A percentile compares a stretch with the other conserved stretches of the same genome.
Conservation (phyloP, 2,329 filamentous ascomycete species). For the Xylaria sp. region DNA sequence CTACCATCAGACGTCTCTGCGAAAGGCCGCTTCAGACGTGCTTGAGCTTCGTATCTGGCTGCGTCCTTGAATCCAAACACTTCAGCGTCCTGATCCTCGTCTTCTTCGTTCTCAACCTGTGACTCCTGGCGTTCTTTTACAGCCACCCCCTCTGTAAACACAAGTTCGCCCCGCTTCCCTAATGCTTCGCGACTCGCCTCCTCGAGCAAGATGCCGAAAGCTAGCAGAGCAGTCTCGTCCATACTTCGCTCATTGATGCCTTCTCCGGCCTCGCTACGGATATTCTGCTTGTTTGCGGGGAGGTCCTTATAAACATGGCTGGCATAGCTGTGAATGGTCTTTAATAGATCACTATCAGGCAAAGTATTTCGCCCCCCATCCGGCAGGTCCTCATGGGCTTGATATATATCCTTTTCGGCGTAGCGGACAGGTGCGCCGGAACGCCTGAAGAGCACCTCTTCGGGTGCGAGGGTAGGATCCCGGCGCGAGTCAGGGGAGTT, state of each 20-base stretch:
- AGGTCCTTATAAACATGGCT: slow-evolving; percentile 71
- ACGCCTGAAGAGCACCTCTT: slow-evolving; percentile 76
- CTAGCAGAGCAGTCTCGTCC: slow-evolving; percentile 82
- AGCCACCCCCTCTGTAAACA: slow-evolving; percentile 71
- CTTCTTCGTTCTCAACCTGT: slow-evolving; percentile 22
- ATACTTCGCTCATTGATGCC: slow-evolving; percentile 69
- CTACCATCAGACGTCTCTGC: slow-evolving; percentile 14
- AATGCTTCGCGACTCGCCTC: slow-evolving; percentile 72
- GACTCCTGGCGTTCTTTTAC: slow-evolving; percentile 35
- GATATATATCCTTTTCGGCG: slow-evolving; percentile 78
- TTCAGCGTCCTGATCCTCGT: slow-evolving; percentile 33
- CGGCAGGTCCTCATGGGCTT: slow-evolving; percentile 67
- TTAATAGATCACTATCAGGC: slow-evolving; percentile 76
- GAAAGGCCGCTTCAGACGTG: slow-evolving; percentile 21
- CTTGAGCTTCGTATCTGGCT: slow-evolving; percentile 37
- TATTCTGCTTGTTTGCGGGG: slow-evolving; percentile 38
- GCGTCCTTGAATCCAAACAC: slow-evolving; percentile 44
- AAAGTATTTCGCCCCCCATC: slow-evolving; percentile 61
- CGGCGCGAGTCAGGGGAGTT: slow-evolving; percentile 44
- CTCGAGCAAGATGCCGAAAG: slow-evolving; percentile 79
- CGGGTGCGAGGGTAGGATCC: slow-evolving; percentile 66
- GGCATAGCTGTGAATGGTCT: slow-evolving; percentile 74
- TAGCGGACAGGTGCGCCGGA: slow-evolving; percentile 73
- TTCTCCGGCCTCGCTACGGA: slow-evolving; percentile 9
- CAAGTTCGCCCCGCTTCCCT: slow-evolving; percentile 74